Percentiles rank a stretch among this genome's conserved stretches.
Evolutionary conservation across 129 eudicot species (phyloP).

Genomic region (Gnaphalium uliginosum): DNA sequence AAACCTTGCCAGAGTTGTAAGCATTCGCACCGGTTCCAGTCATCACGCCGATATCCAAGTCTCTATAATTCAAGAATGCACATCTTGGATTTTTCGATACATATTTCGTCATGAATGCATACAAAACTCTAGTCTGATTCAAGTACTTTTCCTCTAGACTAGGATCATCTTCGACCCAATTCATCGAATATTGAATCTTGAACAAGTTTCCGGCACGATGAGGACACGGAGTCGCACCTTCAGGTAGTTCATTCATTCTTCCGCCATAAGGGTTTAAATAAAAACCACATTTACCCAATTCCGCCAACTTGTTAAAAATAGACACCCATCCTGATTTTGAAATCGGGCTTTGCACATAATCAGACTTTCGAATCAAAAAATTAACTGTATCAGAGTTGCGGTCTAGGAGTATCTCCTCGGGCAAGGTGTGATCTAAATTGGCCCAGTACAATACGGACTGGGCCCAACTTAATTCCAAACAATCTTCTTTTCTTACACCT

Average conservation of each 20-base stretch:
- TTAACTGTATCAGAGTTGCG: neutral
- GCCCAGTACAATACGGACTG: slow-evolving; percentile 13
- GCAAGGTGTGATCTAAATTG: slow-evolving; percentile 5
- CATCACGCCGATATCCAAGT: slow-evolving; percentile 38
- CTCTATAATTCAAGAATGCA: slow-evolving; percentile 23
- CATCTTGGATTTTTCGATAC: slow-evolving; percentile 41
- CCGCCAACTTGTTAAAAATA: slow-evolving; percentile 23
- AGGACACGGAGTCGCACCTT: slow-evolving; percentile 39
- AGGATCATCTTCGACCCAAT: slow-evolving; percentile 32
- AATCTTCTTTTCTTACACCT: slow-evolving; percentile 4
- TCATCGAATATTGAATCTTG: slow-evolving; percentile 25
- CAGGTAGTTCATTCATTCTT: slow-evolving; percentile 32
- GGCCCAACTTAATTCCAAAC: slow-evolving; percentile 25
- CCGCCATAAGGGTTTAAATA: slow-evolving; percentile 36
- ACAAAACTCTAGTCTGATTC: slow-evolving; percentile 20
- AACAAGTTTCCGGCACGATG: slow-evolving; percentile 43
- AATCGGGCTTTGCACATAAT: slow-evolving; percentile 16
- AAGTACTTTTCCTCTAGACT: slow-evolving; percentile 3
- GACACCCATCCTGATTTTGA: slow-evolving; percentile 12
- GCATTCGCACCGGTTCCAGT: slow-evolving; percentile 15
- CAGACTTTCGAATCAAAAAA: slow-evolving; percentile 18
- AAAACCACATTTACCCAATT: slow-evolving; percentile 19
- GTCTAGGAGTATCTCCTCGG: slow-evolving; percentile 1
- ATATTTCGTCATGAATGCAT: slow-evolving; percentile 32
- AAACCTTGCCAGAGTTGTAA: slow-evolving; percentile 21